phyloP scores from a whole-genome alignment of 768 basidiomycete genomes.

The Infundibulicybe gibba region DNA sequence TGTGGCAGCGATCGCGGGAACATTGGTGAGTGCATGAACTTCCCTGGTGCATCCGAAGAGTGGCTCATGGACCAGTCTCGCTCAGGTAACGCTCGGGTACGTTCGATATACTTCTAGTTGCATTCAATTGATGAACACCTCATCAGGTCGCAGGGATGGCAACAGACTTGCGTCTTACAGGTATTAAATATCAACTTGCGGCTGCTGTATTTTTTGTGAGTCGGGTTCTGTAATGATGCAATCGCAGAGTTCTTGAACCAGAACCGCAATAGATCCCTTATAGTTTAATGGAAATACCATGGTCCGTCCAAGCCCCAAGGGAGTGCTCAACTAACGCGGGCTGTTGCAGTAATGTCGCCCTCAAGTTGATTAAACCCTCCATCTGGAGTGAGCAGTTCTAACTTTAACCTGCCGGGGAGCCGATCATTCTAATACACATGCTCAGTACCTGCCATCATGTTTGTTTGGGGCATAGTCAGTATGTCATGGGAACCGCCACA shows the following conservation, averaged over 20 bases:
- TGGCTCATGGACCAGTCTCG: neutral
- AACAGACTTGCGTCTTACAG: conserved; percentile 22
- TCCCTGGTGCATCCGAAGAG: too few relatives aligned
- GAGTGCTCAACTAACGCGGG: too few relatives aligned
- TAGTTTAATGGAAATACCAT: conserved; percentile 21
- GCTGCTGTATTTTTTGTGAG: conserved; percentile 24
- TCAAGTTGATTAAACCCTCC: conserved; percentile 21
- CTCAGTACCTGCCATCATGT: conserved; percentile 17
- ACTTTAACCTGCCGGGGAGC: neutral
- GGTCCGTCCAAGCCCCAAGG: conserved; percentile 8
- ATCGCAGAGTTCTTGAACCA: neutral
- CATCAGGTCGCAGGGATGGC: conserved; percentile 39
- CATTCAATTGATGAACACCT: neutral
- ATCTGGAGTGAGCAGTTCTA: conserved; percentile 21
- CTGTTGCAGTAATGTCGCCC: conserved; percentile 16
- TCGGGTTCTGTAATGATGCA: neutral
- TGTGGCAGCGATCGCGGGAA: conserved; percentile 37
- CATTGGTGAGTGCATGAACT: conserved; percentile 26
- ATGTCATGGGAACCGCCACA: conserved; percentile 1
- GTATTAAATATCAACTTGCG: conserved; percentile 19
- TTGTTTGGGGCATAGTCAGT: conserved; percentile 22
- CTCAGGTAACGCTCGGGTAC: conserved; percentile 33
- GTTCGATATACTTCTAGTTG: neutral
- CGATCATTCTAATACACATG: neutral
- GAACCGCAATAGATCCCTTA: conserved; percentile 17